Base-by-base conservation (phyloP, 768 basidiomycete species). In the Gymnopilus dilepis region DNA sequence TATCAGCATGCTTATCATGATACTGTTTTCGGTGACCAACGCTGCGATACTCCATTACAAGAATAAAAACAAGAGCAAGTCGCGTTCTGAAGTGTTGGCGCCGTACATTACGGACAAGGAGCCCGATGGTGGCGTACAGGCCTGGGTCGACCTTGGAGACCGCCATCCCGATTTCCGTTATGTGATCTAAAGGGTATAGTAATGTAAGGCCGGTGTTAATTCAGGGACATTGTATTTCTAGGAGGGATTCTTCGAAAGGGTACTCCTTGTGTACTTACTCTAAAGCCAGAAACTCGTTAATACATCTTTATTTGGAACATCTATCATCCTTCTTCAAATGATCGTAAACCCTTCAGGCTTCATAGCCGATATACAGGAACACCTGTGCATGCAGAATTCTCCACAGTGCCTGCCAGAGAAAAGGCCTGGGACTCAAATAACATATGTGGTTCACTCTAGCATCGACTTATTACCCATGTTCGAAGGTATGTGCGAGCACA, bases 161-260 rank as follows among this genome's bases (percentile, higher is more conserved):
- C 64, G 65, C 22, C 75, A 77, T 63, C 76, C 76, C 7, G 75
- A 77, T 64, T 77, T 75, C 66, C 61, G 62, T 6, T 77, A 77
- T 55, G 64, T 65, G 4, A 60, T 71, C 34, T 72, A 59, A 60
- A 53, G 6, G 51, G 45, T 47, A 26, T 28, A 22, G 45, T 47
- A 26, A 13, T 26, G 15, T 47, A 28, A 12, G 22, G 13, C 28
- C 6, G 13, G 24, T 28, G 6, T 22, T 47, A 47, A 47, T 47
- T 47, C 26, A 26, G 45, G 45, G 45, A 26, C 45, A 12, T 11
- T 17, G 24, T 47, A 47, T 30, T 47, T 47, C 45, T 26, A 4
- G 45, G 24, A 26, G 45, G n/a, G 15, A 17, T 22, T 24, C 21
- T 45, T 45, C 22, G 43, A 45, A 45, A 45, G 43, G 22, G 19